Base-by-base conservation (phyloP, 1,284 basidiomycete genomes). In the Ceratobasidium papillatum region DNA sequence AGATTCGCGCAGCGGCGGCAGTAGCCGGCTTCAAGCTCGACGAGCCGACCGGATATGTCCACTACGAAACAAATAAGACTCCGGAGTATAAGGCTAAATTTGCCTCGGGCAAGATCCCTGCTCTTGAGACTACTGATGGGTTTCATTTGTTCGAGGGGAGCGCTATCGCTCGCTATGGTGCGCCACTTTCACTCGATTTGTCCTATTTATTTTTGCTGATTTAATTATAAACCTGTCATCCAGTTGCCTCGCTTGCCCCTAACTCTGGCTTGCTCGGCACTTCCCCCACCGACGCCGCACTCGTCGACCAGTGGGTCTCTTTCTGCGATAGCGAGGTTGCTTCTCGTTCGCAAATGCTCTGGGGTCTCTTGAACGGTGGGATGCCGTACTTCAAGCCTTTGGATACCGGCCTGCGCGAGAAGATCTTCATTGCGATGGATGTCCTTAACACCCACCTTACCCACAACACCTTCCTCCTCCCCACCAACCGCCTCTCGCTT, bases 401-500 rank as follows among this genome's bases (percentile, higher is more conserved):
- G 77, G 90, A 92, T 82, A 86, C 80, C 72, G 76, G 77, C 63
- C 80, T 88, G 75, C 79, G 84, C 32, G 90, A 92, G 68, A 86
- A 85, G 62, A 84, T 88, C 77, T 78, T 82, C 52, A 88, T 87
- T 75, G 82, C 87, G 32, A 85, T 94, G 66, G 84, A 84, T 72
- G 89, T 88, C 78, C 86, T 99, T 77, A 89, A 99, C 81, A 83
- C 85, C 65, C 87, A 93, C 84, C 90, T 99, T 80, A 82, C 87
- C 75, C 86, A 88, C 77, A 90, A 89, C 81, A 99, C 97, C 72
- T 99, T 91, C 89, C 88, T 98, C 80, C 95, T 96, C 74, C 71
- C 71, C n/a, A 92, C 91, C 80, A 94, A 99, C 83, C 94, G 96
- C 80, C 91, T 99, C 86, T 95, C 96, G 76, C 87, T 97, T 69